Conservation (phyloP, 305 asterid genomes). For the Nicotiana rustica region DNA sequence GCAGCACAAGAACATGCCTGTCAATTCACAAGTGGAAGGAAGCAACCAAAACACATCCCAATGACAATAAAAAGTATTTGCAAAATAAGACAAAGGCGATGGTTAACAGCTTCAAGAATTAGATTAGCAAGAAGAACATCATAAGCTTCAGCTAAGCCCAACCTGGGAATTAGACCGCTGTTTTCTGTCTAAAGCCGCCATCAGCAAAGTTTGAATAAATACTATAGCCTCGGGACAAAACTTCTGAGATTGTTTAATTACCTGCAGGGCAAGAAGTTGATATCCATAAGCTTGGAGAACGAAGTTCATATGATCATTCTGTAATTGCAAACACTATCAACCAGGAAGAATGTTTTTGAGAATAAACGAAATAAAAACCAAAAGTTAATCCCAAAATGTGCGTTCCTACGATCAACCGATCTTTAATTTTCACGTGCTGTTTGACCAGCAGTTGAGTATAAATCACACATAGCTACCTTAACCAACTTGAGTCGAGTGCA, state of each 20-base stretch:
- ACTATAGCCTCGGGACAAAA: slow-evolving; percentile 85
- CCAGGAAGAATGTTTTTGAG: neutral
- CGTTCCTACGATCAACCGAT: neutral
- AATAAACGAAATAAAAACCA: neutral
- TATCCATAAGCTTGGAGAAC: slow-evolving; percentile 24
- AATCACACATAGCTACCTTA: neutral
- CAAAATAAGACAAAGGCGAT: neutral
- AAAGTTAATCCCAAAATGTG: neutral
- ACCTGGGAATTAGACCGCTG: slow-evolving; percentile 71
- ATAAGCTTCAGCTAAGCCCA: slow-evolving; percentile 36
- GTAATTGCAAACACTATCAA: slow-evolving; percentile 18
- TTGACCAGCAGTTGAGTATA: neutral
- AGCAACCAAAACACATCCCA: neutral
- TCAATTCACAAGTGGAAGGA: slow-evolving; percentile 15
- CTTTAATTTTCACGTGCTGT: neutral
- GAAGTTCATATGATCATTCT: neutral
- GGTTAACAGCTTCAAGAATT: neutral
- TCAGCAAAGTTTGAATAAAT: slow-evolving; percentile 69
- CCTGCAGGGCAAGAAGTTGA: slow-evolving; percentile 52
- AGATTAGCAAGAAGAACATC: slow-evolving; percentile 28
- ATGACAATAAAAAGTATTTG: neutral
- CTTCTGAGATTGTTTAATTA: slow-evolving; percentile 69
- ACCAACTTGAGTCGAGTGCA: neutral
- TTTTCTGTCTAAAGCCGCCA: slow-evolving; percentile 67
- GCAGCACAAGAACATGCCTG: slow-evolving; percentile 40